These are phyloP conservation scores for Cercospora sp. DNA, from an alignment of 2,329 filamentous ascomycete genomes.

Conservation along the genomic window DNA sequence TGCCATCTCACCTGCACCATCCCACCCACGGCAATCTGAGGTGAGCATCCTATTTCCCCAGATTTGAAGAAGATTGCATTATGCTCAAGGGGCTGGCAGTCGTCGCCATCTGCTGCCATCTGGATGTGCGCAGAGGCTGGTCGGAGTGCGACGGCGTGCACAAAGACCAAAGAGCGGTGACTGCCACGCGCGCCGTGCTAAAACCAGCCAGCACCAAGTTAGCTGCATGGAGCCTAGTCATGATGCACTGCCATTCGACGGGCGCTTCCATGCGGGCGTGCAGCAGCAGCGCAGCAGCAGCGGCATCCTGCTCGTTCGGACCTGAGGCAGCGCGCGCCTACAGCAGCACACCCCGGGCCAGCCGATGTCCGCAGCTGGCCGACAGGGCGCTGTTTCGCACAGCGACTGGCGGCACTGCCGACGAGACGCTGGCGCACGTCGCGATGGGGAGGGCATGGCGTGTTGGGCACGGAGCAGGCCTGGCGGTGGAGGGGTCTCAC, in stretches of 20 bases:
- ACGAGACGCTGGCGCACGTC: not conserved
- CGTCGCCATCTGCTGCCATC: not conserved
- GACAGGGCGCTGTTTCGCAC: slow-evolving; percentile 1
- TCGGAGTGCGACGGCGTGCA: slow-evolving; percentile 10
- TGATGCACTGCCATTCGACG: slow-evolving; percentile 13
- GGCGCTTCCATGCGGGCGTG: slow-evolving; percentile 17
- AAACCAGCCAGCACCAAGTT: not conserved
- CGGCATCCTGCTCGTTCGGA: not conserved
- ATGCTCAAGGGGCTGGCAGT: not conserved
- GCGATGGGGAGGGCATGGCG: not conserved
- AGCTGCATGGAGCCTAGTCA: slow-evolving; percentile 12
- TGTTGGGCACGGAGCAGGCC: not conserved
- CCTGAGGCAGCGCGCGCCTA: not conserved
- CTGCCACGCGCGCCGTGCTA: slow-evolving; percentile 17
- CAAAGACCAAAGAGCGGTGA: slow-evolving; percentile 18
- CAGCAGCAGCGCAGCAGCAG: not conserved
- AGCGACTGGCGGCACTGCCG: not conserved
- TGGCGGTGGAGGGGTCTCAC: not conserved
- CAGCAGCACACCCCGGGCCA: not conserved
- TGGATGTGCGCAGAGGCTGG: not conserved
- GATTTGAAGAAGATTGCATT: not conserved
- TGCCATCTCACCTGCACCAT: not conserved
- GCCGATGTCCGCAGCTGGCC: not conserved
- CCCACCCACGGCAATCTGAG: not conserved
- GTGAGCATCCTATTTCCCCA: not conserved